These are phyloP conservation scores for Ceriops zippeliana DNA, from an alignment of 345 rosid genomes.

Conservation along the genomic window DNA sequence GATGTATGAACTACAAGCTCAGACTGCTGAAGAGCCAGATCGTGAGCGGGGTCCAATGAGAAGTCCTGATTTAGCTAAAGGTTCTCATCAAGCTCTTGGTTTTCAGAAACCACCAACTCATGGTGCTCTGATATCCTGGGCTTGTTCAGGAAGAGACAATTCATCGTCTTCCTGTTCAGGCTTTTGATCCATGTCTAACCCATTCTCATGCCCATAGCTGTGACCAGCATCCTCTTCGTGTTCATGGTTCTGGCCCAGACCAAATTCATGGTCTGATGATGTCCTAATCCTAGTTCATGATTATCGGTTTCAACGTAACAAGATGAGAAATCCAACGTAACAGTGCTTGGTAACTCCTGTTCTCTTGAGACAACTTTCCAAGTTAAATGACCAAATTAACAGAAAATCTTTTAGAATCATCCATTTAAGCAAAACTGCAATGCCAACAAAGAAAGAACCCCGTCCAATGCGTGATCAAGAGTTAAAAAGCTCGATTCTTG, in stretches of 20 bases:
- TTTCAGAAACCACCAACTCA: constrained; percentile 59
- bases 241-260: constrained; percentile 53
- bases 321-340: not conserved
- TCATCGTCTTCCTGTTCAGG: constrained; percentile 47
- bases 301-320: constrained; percentile 38
- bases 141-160: constrained; percentile 35
- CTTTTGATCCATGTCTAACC: constrained; percentile 50
- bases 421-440: not conserved
- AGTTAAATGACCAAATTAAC: not conserved
- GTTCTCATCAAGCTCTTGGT: constrained; percentile 69
- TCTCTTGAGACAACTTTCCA: not conserved
- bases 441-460: not conserved
- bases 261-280: constrained; percentile 53
- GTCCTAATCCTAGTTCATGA: constrained; percentile 54
- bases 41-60: constrained; percentile 38
- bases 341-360: not conserved
- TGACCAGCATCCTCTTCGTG: constrained; percentile 57
- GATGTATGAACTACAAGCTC: constrained; percentile 44
- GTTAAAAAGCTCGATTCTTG: no score
- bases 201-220: constrained; percentile 48
- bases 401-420: not conserved
- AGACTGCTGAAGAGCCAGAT: constrained; percentile 33
- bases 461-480: no score
- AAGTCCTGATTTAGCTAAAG: constrained; percentile 57
- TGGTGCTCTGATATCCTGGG: constrained; percentile 51